Percentiles rank a stretch among this genome's conserved stretches.
phyloP scores from a whole-genome alignment of 495 filamentous ascomycete species.

The Penicilliopsis zonata region DNA sequence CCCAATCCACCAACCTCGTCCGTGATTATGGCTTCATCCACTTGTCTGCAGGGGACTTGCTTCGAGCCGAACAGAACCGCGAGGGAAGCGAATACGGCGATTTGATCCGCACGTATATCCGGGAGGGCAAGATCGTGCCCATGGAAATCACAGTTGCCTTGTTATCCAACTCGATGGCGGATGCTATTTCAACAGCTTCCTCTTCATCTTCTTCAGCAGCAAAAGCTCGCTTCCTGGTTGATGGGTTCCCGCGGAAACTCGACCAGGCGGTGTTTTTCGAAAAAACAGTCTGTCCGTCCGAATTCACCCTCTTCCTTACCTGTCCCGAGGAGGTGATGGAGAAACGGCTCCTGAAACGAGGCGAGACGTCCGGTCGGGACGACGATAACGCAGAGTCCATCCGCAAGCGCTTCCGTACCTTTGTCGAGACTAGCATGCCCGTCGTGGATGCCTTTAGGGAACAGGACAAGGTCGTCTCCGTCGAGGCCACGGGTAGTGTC shows the following conservation, averaged over 20 bases:
- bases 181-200: constrained; percentile 35
- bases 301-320: constrained; percentile 82
- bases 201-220: constrained; percentile 10
- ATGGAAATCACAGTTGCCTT: constrained; percentile 97
- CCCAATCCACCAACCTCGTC: constrained; percentile 81
- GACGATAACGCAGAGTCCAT: constrained; percentile 96
- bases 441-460: constrained; percentile 77
- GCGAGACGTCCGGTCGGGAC: constrained; percentile 77
- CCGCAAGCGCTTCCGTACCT: constrained; percentile 87
- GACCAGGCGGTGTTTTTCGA: constrained; percentile 95
- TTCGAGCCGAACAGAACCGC: constrained; percentile 86
- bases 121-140: constrained; percentile 87
- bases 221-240: constrained; percentile 65
- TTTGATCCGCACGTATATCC: constrained; percentile 83
- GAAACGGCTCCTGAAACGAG: constrained; percentile 67
- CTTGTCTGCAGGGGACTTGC: constrained; percentile 84
- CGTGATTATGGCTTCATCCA: constrained; percentile 86
- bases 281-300: constrained; percentile 67
- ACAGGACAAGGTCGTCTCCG: constrained; percentile 65
- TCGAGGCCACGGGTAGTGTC: constrained; percentile 52
- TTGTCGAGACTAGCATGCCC: constrained; percentile 92
- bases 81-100: constrained; percentile 75
- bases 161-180: constrained; percentile 84
- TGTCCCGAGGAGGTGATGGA: constrained; percentile 84
- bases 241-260: constrained; percentile 92